phyloP scores from a whole-genome alignment of 768 basidiomycete genomes.

The Chalciporus sphaerocephalus region DNA sequence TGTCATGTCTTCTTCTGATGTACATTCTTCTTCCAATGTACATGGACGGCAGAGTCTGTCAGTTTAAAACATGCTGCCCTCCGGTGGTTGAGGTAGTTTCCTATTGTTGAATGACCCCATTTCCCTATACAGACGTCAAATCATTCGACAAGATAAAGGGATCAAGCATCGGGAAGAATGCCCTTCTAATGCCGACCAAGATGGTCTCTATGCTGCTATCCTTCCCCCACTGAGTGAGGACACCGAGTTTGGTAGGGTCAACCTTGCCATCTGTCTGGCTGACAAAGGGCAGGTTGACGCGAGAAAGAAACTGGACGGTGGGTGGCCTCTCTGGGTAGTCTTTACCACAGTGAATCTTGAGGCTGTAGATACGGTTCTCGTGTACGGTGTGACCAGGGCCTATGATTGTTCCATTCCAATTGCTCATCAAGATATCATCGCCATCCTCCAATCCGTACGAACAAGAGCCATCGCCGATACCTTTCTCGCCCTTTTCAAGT shows the following conservation, averaged over 20 bases:
- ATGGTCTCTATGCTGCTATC: conserved; percentile 81
- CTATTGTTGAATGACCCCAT: conserved; percentile 91
- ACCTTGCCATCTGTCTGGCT: conserved; percentile 70
- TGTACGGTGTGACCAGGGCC: conserved; percentile 99
- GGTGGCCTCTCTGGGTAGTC: conserved; percentile 77
- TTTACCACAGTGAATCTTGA: conserved; percentile 82
- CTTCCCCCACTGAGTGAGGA: conserved; percentile 72
- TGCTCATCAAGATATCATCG: conserved; percentile 95
- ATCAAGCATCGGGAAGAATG: neutral
- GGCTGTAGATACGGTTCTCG: conserved; percentile 97
- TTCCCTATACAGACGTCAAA: conserved; percentile 51
- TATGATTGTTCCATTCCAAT: conserved; percentile 99
- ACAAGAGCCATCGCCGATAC: conserved; percentile 96
- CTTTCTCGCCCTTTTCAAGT: conserved; percentile 99
- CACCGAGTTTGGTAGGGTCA: conserved; percentile 63
- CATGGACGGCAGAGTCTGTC: neutral
- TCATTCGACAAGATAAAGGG: conserved; percentile 1
- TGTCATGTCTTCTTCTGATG: conserved; percentile 13
- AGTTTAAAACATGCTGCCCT: conserved; percentile 67
- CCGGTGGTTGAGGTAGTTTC: conserved; percentile 92
- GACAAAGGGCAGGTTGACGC: conserved; percentile 94
- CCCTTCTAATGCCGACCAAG: conserved; percentile 92
- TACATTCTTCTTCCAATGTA: conserved; percentile 7
- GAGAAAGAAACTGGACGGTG: conserved; percentile 76
- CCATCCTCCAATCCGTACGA: conserved; percentile 94